Conservation (phyloP, 2,329 filamentous ascomycete species). For the Sporothrix sp. region DNA sequence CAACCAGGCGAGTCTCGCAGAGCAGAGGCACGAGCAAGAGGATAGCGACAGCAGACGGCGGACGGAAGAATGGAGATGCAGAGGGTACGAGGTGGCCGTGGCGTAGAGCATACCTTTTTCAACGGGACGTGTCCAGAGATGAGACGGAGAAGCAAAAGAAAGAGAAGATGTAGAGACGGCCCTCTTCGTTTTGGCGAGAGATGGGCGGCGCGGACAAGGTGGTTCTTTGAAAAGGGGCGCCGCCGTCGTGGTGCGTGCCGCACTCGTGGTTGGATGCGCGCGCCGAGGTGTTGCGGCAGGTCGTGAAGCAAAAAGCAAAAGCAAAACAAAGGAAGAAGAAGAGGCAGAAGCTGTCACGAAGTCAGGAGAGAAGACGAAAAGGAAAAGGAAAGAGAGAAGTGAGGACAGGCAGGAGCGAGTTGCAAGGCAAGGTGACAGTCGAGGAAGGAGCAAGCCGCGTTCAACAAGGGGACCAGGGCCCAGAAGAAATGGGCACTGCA, state of each 20-base stretch:
- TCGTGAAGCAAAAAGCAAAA: background rate
- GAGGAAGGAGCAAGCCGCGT: conserved; percentile 1
- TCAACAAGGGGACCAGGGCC: background rate
- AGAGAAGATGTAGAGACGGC: background rate
- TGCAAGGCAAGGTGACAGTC: conserved; percentile 4
- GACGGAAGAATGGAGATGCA: no score
- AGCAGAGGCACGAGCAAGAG: no score
- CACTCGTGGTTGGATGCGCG: background rate
- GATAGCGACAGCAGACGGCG: no score
- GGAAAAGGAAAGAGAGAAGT: background rate
- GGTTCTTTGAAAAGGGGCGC: background rate
- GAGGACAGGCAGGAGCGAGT: background rate
- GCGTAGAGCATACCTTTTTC: no score
- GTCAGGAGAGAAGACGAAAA: background rate
- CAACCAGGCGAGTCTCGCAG: no score
- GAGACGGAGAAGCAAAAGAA: no score
- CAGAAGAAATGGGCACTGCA: conserved; percentile 6
- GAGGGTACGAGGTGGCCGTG: no score
- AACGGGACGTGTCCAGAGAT: no score
- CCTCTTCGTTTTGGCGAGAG: conserved; percentile 2
- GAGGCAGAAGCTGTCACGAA: no score
- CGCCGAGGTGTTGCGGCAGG: background rate
- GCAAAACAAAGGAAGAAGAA: background rate
- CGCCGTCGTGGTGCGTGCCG: background rate
- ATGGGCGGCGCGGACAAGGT: background rate